Conservation (phyloP, 805 yeast species). For the Metschnikowia bowlesiae region DNA sequence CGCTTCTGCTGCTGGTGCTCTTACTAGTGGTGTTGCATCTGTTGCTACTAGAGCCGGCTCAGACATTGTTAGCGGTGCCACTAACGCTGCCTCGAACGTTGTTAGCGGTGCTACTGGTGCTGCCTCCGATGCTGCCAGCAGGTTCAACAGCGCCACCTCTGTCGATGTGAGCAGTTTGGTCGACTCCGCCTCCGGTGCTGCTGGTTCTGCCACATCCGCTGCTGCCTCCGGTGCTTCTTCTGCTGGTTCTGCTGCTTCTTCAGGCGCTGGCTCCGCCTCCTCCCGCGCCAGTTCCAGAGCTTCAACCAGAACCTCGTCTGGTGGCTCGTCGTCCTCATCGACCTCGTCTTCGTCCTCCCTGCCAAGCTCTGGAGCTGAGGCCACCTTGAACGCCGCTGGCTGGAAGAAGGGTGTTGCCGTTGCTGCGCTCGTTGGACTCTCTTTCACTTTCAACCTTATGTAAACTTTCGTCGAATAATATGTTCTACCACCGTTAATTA, state of each 20-base stretch:
- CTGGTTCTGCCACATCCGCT: background rate
- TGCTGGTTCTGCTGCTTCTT: slow-evolving; percentile 1
- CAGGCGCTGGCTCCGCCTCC: slow-evolving; percentile 6
- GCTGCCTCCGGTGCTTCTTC: slow-evolving; percentile 9
- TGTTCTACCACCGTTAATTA: too few relatives aligned
- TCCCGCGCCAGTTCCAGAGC: background rate
- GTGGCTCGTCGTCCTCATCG: background rate
- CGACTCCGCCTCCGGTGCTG: background rate
- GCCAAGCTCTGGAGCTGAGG: slow-evolving; percentile 18
- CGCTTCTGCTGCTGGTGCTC: slow-evolving; percentile 6
- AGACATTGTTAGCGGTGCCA: slow-evolving; percentile 12
- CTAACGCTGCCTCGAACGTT: slow-evolving; percentile 9
- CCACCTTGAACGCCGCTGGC: slow-evolving; percentile 18
- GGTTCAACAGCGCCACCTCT: too few relatives aligned
- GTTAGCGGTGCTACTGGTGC: slow-evolving; percentile 12
- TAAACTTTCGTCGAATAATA: background rate
- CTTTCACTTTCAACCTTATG: slow-evolving; percentile 27
- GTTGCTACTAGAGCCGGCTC: slow-evolving; percentile 4
- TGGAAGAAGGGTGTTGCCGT: slow-evolving; percentile 38
- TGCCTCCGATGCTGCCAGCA: slow-evolving; percentile 9
- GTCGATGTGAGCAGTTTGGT: slow-evolving; percentile 1
- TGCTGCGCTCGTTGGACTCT: slow-evolving; percentile 33
- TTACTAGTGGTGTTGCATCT: slow-evolving; percentile 2
- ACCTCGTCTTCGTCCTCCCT: slow-evolving; percentile 11
- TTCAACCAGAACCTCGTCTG: background rate